These are phyloP conservation scores for Bassia scoparia DNA, from an alignment of 148 eudicot genomes.

Conservation along the genomic window DNA sequence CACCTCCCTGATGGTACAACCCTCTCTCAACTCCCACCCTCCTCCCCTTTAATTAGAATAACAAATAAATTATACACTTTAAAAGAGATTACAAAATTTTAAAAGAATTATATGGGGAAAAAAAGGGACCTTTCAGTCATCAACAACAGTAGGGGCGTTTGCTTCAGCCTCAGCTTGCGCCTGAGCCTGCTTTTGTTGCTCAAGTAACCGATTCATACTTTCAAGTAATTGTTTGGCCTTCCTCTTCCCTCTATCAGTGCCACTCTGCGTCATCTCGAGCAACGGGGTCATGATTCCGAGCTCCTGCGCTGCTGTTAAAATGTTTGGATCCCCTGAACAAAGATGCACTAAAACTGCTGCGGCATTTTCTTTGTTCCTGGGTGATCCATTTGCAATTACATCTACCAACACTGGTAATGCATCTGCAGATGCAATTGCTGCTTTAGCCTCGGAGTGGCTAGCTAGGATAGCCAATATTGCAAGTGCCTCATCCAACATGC, in stretches of 20 bases:
- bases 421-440: conserved; percentile 68
- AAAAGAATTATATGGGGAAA: not conserved
- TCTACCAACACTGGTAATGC: conserved; percentile 80
- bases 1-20: conserved; percentile 43
- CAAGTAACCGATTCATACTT: conserved; percentile 56
- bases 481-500: conserved; percentile 86
- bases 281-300: conserved; percentile 54
- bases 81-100: conserved; percentile 24
- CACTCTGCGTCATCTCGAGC: conserved; percentile 58
- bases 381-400: conserved; percentile 72
- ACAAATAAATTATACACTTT: conserved; percentile 5
- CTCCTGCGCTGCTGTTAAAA: conserved; percentile 57
- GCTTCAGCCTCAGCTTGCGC: conserved; percentile 40
- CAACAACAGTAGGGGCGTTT: conserved; percentile 31
- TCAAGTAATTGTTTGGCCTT: conserved; percentile 82
- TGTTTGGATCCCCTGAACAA: conserved; percentile 61
- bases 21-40: conserved; percentile 11
- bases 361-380: conserved; percentile 90
- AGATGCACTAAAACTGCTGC: conserved; percentile 90
- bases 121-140: conserved; percentile 27
- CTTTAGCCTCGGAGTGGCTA: conserved; percentile 82
- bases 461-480: conserved; percentile 83
- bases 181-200: conserved; percentile 59
- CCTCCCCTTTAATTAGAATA: conserved; percentile 16
- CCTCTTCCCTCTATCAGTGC: conserved; percentile 85